These are phyloP conservation scores for Bjerkandera adusta DNA, from an alignment of 1,284 basidiomycete genomes.

Conservation along the genomic window DNA sequence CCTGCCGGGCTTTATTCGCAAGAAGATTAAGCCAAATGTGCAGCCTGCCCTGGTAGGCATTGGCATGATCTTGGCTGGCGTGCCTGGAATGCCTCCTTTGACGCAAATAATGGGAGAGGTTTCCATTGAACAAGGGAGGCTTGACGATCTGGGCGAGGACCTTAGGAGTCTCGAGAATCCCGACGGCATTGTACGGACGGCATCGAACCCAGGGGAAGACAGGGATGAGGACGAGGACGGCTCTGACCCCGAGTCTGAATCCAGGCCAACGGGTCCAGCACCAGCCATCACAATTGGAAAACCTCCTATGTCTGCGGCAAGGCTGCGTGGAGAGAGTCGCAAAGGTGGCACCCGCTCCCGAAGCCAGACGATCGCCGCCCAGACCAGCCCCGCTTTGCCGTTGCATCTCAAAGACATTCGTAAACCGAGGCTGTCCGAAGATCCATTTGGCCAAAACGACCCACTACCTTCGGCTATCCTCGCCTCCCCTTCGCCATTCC, in stretches of 20 bases:
- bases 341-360: constrained; percentile 29
- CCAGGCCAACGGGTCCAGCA: neutral
- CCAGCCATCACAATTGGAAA: neutral
- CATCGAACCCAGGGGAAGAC: constrained; percentile 12
- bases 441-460: constrained; percentile 73
- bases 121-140: constrained; percentile 86
- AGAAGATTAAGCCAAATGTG: constrained; percentile 70
- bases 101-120: constrained; percentile 77
- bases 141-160: constrained; percentile 51
- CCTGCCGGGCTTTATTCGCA: constrained; percentile 47
- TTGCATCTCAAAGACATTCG: constrained; percentile 51
- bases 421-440: constrained; percentile 59
- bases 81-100: constrained; percentile 76
- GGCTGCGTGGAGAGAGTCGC: constrained; percentile 1
- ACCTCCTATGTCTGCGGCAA: neutral
- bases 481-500: constrained; percentile 46
- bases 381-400: constrained; percentile 69
- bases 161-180: constrained; percentile 47
- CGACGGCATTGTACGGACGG: constrained; percentile 39
- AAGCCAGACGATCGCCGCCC: constrained; percentile 56
- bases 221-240: constrained; percentile 40
- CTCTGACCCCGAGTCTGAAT: constrained; percentile 17
- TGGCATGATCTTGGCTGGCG: constrained; percentile 77
- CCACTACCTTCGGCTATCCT: constrained; percentile 29
- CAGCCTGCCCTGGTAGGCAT: constrained; percentile 85